phyloP scores from a whole-genome alignment of 805 yeast species.

The Saccharomycodes ludwigii region DNA sequence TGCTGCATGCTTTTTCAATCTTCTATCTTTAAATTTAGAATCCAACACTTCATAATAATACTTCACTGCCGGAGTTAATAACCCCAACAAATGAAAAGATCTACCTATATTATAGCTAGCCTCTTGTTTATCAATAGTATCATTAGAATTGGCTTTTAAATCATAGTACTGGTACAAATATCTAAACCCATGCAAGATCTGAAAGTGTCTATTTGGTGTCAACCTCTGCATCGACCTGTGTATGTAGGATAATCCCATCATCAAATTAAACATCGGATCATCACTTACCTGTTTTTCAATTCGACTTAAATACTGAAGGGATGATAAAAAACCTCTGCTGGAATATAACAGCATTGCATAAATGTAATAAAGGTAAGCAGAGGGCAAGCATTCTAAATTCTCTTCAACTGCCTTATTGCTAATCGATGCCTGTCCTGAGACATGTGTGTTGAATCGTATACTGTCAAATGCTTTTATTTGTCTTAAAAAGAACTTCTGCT shows the following conservation, averaged over 20 bases:
- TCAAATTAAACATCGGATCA: constrained; percentile 70
- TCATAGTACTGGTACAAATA: constrained; percentile 62
- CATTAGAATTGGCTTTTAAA: constrained; percentile 20
- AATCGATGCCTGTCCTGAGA: constrained; percentile 72
- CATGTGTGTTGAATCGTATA: constrained; percentile 35
- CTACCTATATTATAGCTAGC: constrained; percentile 75
- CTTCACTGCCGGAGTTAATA: constrained; percentile 56
- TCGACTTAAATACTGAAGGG: constrained; percentile 64
- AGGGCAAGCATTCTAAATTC: constrained; percentile 31
- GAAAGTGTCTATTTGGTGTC: constrained; percentile 75
- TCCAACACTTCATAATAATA: constrained; percentile 63
- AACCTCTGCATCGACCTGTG: constrained; percentile 89
- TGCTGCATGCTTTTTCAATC: constrained; percentile 69
- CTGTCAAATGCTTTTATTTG: constrained; percentile 86
- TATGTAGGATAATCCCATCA: constrained; percentile 68
- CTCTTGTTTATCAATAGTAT: constrained; percentile 51
- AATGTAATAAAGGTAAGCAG: constrained; percentile 61
- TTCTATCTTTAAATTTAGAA: constrained; percentile 37
- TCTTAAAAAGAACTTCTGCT: constrained; percentile 81
- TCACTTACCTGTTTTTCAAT: constrained; percentile 53
- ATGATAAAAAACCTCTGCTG: constrained; percentile 71
- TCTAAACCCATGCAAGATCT: constrained; percentile 76
- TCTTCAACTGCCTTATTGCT: constrained; percentile 33
- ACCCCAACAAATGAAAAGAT: constrained; percentile 71
- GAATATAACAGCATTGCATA: constrained; percentile 74